Base-by-base conservation (phyloP, 192 early-diverging fungal species). In the Coemansia aciculifera region DNA sequence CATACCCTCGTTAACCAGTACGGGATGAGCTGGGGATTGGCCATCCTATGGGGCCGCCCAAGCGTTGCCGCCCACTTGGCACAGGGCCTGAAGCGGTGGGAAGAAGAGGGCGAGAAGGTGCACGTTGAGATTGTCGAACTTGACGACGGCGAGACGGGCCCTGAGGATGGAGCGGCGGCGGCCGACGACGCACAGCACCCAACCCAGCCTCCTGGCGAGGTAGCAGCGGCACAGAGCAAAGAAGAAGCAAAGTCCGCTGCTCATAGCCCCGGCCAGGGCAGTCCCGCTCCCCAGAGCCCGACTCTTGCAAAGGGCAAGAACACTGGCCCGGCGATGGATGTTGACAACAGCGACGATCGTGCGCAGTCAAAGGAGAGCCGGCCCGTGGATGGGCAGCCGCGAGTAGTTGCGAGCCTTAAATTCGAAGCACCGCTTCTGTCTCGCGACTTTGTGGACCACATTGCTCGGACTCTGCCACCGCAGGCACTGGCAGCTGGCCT, bases 21-120 rank as follows among this genome's bases (percentile, higher is more conserved):
- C 42, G 72, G 72, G 8, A 12, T 82, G 43, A 71, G 68, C 63
- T 82, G 79, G 79, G 71, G 62, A 8, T 29, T 77, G 39, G 79
- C 79, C 19, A 64, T 82, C 29, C 44, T 82, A 71, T 77, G 71
- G 71, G 79, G 79, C 5, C 74, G 79, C 0, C 79, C 79, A 27
- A 74, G 48, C 46, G 57, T 82, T 12, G 73, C 79, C 8, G 15
- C 56, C 11, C 68, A 49, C 7, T 43, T 82, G 36, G 60, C 36
- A 5, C 67, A 74, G 19, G 71, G 66, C 2, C 68, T 82, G 42
- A 74, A 66, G 71, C 74, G 68, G 21, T 82, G 79, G 79, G 79
- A 77, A 24, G 68, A 67, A 11, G 60, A 67, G 6, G 79, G 75
- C 49, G 69, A 67, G 32, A 29, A 42, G 13, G 63, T 82, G 1